These are phyloP conservation scores for Pythium guiyangense DNA, from an alignment of 352 stramenopile species.

Conservation along the genomic window DNA sequence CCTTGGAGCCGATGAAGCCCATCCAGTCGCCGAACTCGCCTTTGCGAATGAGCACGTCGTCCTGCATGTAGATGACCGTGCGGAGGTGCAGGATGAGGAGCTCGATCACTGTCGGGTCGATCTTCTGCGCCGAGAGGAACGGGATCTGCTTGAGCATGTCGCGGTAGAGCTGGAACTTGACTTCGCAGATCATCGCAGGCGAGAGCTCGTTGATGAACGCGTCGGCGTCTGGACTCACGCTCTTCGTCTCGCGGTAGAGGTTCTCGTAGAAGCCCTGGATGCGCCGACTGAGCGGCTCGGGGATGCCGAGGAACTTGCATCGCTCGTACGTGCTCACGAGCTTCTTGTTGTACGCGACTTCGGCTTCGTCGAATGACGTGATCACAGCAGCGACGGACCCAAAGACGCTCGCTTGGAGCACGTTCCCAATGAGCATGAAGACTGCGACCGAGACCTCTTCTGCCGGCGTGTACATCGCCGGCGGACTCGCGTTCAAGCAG, in stretches of 20 bases:
- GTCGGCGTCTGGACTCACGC: slow-evolving; percentile 53
- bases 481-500: slow-evolving; percentile 59
- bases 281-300: slow-evolving; percentile 36
- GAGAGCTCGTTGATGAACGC: slow-evolving; percentile 76
- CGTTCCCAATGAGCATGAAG: slow-evolving; percentile 73
- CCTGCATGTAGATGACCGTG: slow-evolving; percentile 78
- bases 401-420: slow-evolving; percentile 67
- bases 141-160: slow-evolving; percentile 80
- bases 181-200: slow-evolving; percentile 59
- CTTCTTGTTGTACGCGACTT: slow-evolving; percentile 68
- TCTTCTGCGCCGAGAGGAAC: slow-evolving; percentile 62
- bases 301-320: slow-evolving; percentile 62
- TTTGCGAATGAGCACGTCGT: slow-evolving; percentile 75
- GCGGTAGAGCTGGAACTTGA: slow-evolving; percentile 76
- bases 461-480: slow-evolving; percentile 37
- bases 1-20: slow-evolving; percentile 76
- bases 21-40: slow-evolving; percentile 82
- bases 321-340: slow-evolving; percentile 58
- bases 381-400: slow-evolving; percentile 59
- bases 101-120: slow-evolving; percentile 66
- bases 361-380: slow-evolving; percentile 63
- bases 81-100: slow-evolving; percentile 70
- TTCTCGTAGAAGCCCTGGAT: slow-evolving; percentile 71
- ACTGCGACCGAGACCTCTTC: slow-evolving; percentile 54
- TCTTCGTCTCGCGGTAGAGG: slow-evolving; percentile 64